Evolutionary conservation across 352 stramenopile genomes (phyloP).

Genomic region (Phytopythium oedochilum): DNA sequence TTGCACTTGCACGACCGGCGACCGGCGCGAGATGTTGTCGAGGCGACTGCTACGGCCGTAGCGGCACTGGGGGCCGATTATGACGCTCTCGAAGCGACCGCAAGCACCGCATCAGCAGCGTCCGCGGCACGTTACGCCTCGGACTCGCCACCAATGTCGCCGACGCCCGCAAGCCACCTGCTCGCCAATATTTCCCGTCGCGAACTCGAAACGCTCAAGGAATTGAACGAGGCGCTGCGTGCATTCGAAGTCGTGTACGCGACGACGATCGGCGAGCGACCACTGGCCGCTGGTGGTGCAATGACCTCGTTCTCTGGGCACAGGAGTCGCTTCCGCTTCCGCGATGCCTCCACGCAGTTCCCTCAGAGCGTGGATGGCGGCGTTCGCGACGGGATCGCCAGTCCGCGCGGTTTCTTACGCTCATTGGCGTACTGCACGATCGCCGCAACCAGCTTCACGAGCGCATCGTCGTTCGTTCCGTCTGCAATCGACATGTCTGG

Average conservation of each 20-base stretch:
- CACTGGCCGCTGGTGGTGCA: neutral
- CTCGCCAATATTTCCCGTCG: conserved; percentile 31
- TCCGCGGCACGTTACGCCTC: neutral
- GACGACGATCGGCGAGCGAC: neutral
- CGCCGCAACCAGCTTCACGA: conserved; percentile 14
- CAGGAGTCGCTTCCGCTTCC: neutral
- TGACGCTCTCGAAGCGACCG: neutral
- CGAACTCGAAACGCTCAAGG: conserved; percentile 29
- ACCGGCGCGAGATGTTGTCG: conserved; percentile 28
- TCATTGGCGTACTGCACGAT: conserved; percentile 42
- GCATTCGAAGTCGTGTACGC: conserved; percentile 37
- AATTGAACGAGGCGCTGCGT: conserved; percentile 29
- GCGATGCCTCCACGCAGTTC: conserved; percentile 25
- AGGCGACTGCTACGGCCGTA: conserved; percentile 7
- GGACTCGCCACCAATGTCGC: conserved; percentile 1
- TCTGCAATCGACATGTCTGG: neutral
- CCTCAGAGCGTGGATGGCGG: neutral
- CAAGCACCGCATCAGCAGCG: neutral
- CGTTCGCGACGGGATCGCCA: neutral
- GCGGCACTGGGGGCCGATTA: neutral
- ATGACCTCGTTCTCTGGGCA: neutral
- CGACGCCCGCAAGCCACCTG: conserved; percentile 5
- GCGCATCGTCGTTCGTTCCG: conserved; percentile 14
- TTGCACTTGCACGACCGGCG: conserved; percentile 37
- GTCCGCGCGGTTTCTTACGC: conserved; percentile 17